These are phyloP conservation scores for Psophocarpus tetragonolobus DNA, from an alignment of 306 rosid genomes.

Conservation along the genomic window DNA sequence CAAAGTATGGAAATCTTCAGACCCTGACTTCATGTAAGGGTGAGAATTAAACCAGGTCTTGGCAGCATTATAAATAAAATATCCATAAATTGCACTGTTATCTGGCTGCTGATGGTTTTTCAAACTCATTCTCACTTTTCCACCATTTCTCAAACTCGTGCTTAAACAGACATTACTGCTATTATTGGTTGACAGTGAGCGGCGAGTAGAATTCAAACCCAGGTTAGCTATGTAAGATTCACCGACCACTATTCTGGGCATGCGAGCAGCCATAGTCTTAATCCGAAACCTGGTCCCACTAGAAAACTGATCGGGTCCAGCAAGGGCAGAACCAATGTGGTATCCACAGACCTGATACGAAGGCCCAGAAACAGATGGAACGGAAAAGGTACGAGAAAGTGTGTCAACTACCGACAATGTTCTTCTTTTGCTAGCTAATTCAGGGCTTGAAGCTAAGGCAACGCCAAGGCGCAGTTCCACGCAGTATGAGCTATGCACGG, in stretches of 20 bases:
- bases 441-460: slow-evolving; percentile 54
- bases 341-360: slow-evolving; percentile 68
- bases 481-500: slow-evolving; percentile 43
- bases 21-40: slow-evolving; percentile 44
- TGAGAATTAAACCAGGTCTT: slow-evolving; percentile 53
- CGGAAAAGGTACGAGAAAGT: slow-evolving; percentile 65
- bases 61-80: slow-evolving; percentile 55
- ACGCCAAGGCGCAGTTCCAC: slow-evolving; percentile 40
- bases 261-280: slow-evolving; percentile 64
- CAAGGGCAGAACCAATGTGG: slow-evolving; percentile 55
- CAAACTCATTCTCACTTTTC: slow-evolving; percentile 70
- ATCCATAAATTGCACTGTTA: slow-evolving; percentile 58
- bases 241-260: slow-evolving; percentile 52
- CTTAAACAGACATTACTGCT: slow-evolving; percentile 31
- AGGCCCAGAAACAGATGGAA: slow-evolving; percentile 75
- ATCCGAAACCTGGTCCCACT: slow-evolving; percentile 36
- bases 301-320: slow-evolving; percentile 46
- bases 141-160: slow-evolving; percentile 43
- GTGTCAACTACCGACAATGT: slow-evolving; percentile 70
- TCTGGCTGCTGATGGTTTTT: slow-evolving; percentile 57
- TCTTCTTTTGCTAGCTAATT: slow-evolving; percentile 49
- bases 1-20: slow-evolving; percentile 61
- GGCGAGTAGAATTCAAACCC: slow-evolving; percentile 35
- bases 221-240: slow-evolving; percentile 42
- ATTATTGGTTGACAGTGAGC: slow-evolving; percentile 29